Base-by-base conservation (phyloP, 179 eudicot genomes). In the Heliamphora pulchella region DNA sequence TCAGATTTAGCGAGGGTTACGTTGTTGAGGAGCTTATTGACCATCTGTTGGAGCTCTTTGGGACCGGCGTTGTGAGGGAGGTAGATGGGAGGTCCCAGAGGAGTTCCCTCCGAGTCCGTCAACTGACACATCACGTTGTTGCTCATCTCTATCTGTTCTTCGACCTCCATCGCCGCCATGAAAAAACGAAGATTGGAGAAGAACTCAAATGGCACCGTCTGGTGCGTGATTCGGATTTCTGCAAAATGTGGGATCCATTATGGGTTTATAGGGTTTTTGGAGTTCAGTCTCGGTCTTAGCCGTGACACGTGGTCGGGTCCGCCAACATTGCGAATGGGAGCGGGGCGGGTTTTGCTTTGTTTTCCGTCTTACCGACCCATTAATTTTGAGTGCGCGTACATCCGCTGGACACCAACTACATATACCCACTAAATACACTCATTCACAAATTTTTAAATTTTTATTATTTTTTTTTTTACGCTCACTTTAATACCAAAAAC, bases 21-120 rank as follows among this genome's bases (percentile, higher is more conserved):
- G 80, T 94, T 91, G 44, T 83, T 77, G 69, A 94, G 97, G 54
- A 91, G 93, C 84, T 86, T 79, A 81, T 93, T 90, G 83, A 93
- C 97, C 71, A 91, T 87, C 64, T 86, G 90, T 58, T 87, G 90
- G 76, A 94, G 97, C 83, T 94, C 94, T 83, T 91, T 91, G n/a
- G 98, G 97, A 31, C 96, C 93, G 17, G 90, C 93, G 82, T 74
- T 83, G 78, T 92, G 92, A 41, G 98, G 98, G 55, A 93, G 91
- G 79, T 88, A 93, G 85, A 95, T 84, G 4, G 98, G 79, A 50
- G 85, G 65, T 2, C 91, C 98, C 41, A 95, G 79, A 0, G 90
- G 70, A 17, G 81, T 85, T 6, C 97, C 97, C 85, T 95, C 98
- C 41, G 98, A 89, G 87, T 93, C 98, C 18, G 91, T 79, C 81